Evolutionary conservation across 2,329 filamentous ascomycete species (phyloP).

Genomic region (Leptographium procerum): DNA sequence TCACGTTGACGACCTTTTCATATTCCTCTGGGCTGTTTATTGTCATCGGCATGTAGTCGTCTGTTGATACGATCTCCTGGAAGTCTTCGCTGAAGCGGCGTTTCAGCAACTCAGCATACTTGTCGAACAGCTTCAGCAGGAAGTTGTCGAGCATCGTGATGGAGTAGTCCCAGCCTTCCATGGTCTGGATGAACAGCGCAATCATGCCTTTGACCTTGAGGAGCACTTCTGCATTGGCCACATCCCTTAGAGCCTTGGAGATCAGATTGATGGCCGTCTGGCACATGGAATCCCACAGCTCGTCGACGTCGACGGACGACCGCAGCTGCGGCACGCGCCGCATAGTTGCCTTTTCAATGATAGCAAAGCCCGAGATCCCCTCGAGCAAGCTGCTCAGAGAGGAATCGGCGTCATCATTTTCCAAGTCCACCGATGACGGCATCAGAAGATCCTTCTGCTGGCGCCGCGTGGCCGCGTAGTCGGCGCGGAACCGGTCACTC

Average conservation of each 20-base stretch:
- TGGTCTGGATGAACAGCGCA: slow-evolving; percentile 91
- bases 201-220: slow-evolving; percentile 93
- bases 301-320: slow-evolving; percentile 81
- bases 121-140: slow-evolving; percentile 80
- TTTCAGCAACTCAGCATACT: slow-evolving; percentile 86
- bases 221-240: slow-evolving; percentile 81
- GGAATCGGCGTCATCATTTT: slow-evolving; percentile 75
- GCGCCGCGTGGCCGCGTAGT: slow-evolving; percentile 84
- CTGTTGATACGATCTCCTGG: slow-evolving; percentile 79
- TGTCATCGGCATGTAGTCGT: slow-evolving; percentile 99
- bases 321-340: slow-evolving; percentile 73
- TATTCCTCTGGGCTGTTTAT: slow-evolving; percentile 86
- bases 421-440: slow-evolving; percentile 61
- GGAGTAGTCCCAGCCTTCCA: slow-evolving; percentile 94
- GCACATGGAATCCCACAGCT: slow-evolving; percentile 97
- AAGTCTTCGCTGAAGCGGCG: slow-evolving; percentile 90
- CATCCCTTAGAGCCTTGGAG: slow-evolving; percentile 61
- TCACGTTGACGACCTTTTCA: slow-evolving; percentile 89
- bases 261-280: slow-evolving; percentile 75
- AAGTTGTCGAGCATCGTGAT: slow-evolving; percentile 73
- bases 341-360: slow-evolving; percentile 92
- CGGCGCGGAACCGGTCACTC: slow-evolving; percentile 77
- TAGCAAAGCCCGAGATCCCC: slow-evolving; percentile 90
- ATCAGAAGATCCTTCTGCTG: slow-evolving; percentile 87
- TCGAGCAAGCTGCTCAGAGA: slow-evolving; percentile 85